Base-by-base conservation (phyloP, 169 alveolate species). In the Plasmodium inui region DNA sequence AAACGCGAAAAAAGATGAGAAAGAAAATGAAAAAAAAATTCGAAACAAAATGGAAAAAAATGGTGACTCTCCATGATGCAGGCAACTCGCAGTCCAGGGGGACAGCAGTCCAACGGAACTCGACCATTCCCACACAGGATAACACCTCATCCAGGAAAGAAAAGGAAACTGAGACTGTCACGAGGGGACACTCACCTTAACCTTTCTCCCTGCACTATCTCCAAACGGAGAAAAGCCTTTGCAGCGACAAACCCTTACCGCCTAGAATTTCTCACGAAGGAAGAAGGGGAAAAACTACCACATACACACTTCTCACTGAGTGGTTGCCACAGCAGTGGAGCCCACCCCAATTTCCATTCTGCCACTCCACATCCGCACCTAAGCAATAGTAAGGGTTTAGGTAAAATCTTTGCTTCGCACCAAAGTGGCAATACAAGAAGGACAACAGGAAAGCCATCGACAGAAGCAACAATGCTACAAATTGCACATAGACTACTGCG, bases 361-460 rank as follows among this genome's bases (percentile, higher is more conserved):
- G 30, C 50, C 61, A 30, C 22, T 85, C 32, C 37, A 28, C 88
- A 84, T 78, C 71, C 78, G 1, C 86, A 82, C 92, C 91, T 30
- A 95, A 92, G 44, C 95, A 57, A 30, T 84, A 92, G 73, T 95
- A 95, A 6, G 94, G 67, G 41, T 91, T 95, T 55, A 95, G 53
- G 67, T 85, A 95, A 41, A 95, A 92, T 79, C 78, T 90, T 84
- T 92, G 93, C 34, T 83, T 85, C n/a, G 57, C 41, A 28, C 22
- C 78, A 85, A 46, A 73, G 28, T 44, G 79, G 44, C 44, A 46
- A 17, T 74, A 74, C 22, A 85, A 19, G 78, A 73, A 85, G 30
- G 78, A 14, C 9, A 85, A 46, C 3, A 84, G 67, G 39, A 34
- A 84, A 19, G 57, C 39, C 32, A 72, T 5, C 22, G 85, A 73